Evolutionary conservation across 1,139 yeast species (phyloP).

Genomic region (Pichia sp.): DNA sequence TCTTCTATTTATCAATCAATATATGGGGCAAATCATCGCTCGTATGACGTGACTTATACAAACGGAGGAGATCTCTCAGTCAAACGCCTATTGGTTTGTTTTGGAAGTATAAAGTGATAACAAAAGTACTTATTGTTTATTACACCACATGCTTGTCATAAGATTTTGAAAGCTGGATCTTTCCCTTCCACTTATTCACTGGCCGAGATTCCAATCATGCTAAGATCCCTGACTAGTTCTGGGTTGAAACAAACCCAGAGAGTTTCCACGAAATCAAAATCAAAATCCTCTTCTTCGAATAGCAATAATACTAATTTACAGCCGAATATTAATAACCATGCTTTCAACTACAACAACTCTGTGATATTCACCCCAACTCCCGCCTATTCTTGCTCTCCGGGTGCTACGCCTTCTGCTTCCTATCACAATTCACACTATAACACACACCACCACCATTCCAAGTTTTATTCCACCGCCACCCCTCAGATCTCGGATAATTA

Average conservation of each 20-base stretch:
- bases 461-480: not conserved
- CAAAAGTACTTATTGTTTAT: no score
- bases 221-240: slow-evolving; percentile 21
- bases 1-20: no score
- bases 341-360: not conserved
- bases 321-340: no score
- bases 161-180: no score
- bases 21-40: no score
- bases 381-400: slow-evolving; percentile 1
- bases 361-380: slow-evolving; percentile 9
- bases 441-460: not conserved
- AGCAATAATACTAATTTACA: no score
- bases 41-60: no score
- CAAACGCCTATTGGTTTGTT: no score
- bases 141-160: no score
- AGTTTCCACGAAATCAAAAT: slow-evolving; percentile 22
- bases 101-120: no score
- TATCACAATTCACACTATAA: not conserved
- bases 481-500: not conserved
- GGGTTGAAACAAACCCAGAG: slow-evolving; percentile 25
- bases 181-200: no score
- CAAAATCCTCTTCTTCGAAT: not conserved
- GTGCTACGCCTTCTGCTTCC: not conserved
- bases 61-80: no score
- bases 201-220: slow-evolving; percentile 12